Conservation (phyloP, 2,329 filamentous ascomycete species). For the Xylaria sp. region DNA sequence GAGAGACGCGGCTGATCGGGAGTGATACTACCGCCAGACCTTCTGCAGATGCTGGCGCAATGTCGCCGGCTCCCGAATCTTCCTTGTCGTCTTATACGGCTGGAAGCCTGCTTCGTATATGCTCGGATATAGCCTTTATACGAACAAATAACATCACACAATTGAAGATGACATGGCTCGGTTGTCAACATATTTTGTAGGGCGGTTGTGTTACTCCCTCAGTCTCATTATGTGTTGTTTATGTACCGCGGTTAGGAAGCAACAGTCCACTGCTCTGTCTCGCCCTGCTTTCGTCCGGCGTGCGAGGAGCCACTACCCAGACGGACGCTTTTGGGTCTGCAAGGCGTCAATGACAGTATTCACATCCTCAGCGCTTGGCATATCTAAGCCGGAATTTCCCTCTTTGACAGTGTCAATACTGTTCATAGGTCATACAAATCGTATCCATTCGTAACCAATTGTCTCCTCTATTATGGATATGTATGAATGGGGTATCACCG, state of each 20-base stretch:
- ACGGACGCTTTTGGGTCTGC: not conserved
- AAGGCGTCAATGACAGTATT: not conserved
- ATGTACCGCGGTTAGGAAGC: not conserved
- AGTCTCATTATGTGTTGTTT: not conserved
- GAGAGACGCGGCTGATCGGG: not conserved
- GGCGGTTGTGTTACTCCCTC: not conserved
- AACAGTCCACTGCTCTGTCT: not conserved
- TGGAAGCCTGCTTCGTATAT: not conserved
- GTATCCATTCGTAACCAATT: not conserved
- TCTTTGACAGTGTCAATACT: too few relatives aligned
- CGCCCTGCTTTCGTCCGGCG: not conserved
- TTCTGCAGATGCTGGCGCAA: not conserved
- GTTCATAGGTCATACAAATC: not conserved
- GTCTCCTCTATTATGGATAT: slow-evolving; percentile 4
- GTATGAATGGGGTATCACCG: slow-evolving; percentile 25
- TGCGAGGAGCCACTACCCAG: not conserved
- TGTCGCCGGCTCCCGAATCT: not conserved
- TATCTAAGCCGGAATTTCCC: not conserved
- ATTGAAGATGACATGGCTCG: not conserved
- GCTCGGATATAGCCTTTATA: not conserved
- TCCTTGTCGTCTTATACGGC: not conserved
- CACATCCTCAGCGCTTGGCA: not conserved
- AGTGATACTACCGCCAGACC: not conserved
- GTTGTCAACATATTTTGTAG: too few relatives aligned
- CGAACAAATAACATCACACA: not conserved